These are phyloP conservation scores for Hansenula sp. DNA, from an alignment of 1,139 yeast species.

Conservation along the genomic window DNA sequence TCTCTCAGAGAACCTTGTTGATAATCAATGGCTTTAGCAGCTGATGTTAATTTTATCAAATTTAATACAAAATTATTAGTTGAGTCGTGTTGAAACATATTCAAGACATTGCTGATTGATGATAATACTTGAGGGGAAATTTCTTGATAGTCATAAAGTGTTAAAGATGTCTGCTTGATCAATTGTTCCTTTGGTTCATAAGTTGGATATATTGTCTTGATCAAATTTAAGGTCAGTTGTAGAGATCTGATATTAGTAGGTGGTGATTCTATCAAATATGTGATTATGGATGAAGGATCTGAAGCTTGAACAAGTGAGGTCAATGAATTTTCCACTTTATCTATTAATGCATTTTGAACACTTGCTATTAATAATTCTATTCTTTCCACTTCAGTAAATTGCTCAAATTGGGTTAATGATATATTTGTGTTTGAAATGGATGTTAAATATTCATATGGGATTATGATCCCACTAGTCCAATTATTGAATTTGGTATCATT, in stretches of 20 bases:
- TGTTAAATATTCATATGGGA: neutral
- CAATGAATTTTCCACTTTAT: neutral
- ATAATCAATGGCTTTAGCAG: slow-evolving; percentile 2
- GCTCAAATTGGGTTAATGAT: slow-evolving; percentile 1
- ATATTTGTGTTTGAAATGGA: neutral
- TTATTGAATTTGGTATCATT: neutral
- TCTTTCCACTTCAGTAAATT: neutral
- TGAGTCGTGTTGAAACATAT: neutral
- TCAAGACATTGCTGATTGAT: neutral
- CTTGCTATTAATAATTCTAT: neutral
- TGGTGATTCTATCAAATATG: neutral
- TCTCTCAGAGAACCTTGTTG: neutral
- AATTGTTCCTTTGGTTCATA: neutral
- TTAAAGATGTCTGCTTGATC: neutral
- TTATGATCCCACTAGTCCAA: slow-evolving; percentile 2
- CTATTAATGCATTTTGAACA: neutral
- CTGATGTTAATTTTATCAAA: neutral
- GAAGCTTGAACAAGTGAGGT: neutral
- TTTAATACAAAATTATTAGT: neutral
- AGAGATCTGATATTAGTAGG: neutral
- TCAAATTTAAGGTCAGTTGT: neutral
- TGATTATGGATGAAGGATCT: neutral
- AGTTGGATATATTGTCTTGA: neutral
- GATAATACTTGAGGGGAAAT: neutral
- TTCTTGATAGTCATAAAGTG: neutral